A percentile compares a stretch with the other conserved stretches of the same genome.
Conservation (phyloP, 1,284 basidiomycete species). For the Sporisorium scitamineum region DNA sequence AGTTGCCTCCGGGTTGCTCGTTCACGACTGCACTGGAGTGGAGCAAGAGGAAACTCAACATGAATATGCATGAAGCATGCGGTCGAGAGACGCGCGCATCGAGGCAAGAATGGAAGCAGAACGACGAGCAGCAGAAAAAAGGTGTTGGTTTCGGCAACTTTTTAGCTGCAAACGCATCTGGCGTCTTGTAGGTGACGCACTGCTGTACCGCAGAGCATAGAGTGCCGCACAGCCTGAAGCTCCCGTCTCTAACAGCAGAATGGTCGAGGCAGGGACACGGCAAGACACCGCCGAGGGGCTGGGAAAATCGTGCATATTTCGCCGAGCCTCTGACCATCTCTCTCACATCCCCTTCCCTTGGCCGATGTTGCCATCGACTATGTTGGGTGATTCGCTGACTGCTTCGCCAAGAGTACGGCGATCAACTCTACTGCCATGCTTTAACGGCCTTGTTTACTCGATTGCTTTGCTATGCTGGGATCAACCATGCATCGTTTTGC, state of each 20-base stretch:
- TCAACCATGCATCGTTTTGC: conserved; percentile 6
- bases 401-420: neutral
- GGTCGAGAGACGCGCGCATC: conserved; percentile 21
- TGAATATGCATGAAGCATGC: conserved; percentile 27
- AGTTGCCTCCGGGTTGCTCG: neutral
- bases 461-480: neutral
- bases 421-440: neutral
- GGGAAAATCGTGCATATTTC: conserved; percentile 33
- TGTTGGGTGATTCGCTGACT: neutral
- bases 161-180: conserved; percentile 16
- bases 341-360: neutral
- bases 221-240: no score
- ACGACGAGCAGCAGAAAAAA: no score
- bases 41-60: conserved; percentile 1
- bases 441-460: neutral
- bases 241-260: no score
- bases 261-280: neutral
- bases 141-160: conserved; percentile 39
- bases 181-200: neutral
- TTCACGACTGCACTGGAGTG: neutral
- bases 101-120: neutral
- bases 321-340: conserved; percentile 18
- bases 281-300: conserved; percentile 20
- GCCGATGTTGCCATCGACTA: neutral
- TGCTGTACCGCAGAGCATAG: no score